Base-by-base conservation (phyloP, 176 grass and related monocot genomes). In the Oryza australiensis region DNA sequence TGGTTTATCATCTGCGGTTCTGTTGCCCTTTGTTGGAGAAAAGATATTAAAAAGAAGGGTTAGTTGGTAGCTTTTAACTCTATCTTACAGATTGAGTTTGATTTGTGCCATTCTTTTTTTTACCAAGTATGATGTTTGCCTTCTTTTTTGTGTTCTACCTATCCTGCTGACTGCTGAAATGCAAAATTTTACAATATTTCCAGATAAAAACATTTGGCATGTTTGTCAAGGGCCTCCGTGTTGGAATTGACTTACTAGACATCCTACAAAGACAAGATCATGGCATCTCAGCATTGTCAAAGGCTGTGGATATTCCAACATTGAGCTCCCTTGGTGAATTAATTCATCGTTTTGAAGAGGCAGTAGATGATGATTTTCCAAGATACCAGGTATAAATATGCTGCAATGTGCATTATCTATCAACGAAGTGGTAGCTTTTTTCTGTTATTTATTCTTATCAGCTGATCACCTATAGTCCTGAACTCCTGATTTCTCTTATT, bases 181-280 rank as follows among this genome's bases (percentile, higher is more conserved):
- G 33, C 24, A 66, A 70, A 14, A 33, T 76, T 89, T 76, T 78
- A 27, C 80, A 78, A n/a, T 16, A n/a, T 84, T 23, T 81, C 76
- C 86, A 98, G 95, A 83, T 93, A 78, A 98, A 98, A 89, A 83
- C 90, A 59, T 98, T 98, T 78, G 85, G 82, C 33, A 86, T 70
- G 71, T 88, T 98, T 92, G 83, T 94, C 86, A 94, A 94, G 66
- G 92, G 95, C 74, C 82, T 98, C 32, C 76, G 82, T 68, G 68
- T 82, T 76, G 95, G 90, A 77, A 82, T 91, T 74, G 80, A 89
- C 79, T 89, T 98, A 84, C 78, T 98, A 73, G 86, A 83, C 77
- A 62, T 84, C 5, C 82, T 98, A 72, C 76, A 67, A 83, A 92
- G 83, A 83, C 90, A 85, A 53, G 86, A 93, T 74, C 88, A 92